Base-by-base conservation (phyloP, 2,329 filamentous ascomycete species). In the Penicillium oxalicum region DNA sequence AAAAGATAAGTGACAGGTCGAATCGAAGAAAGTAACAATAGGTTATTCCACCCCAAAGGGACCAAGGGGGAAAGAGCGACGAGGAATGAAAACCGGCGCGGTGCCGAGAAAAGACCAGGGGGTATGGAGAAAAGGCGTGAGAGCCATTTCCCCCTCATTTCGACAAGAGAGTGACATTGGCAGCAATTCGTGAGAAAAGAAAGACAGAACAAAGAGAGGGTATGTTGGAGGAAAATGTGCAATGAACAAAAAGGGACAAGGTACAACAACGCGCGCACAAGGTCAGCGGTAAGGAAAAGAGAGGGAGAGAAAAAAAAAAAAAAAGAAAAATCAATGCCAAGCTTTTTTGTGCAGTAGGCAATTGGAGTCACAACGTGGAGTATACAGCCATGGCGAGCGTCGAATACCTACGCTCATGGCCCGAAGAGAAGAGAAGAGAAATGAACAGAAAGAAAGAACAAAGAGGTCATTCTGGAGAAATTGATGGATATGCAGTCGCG, bases 101-200 rank as follows among this genome's bases (percentile, higher is more conserved):
- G 18, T 18, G 18, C 18, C 29, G 29, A 32, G 29, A 32, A 7
- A 11, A 32, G 11, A 32, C 7, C 4, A 11, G 29, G 29, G 29
- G 29, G 4, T 8, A 32, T 8, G 7, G 8, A 32, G 29, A 32
- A 11, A 7, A 4, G 29, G 29, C 18, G 4, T 8, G 29, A 32
- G 8, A 32, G 11, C 7, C 11, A 5, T 8, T 32, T 32, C 29
- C 11, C 11, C 11, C 29, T 11, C 29, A 8, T 32, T 47, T 40
- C 40, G 29, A 18, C 18, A n/a, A 60, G 58, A 32, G 56, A 60
- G 47, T 52, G 56, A 41, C 53, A 48, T 59, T 53, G 53, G 58
- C 53, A 48, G 36, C 52, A 54, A 47, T 51, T 11, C 43, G 38
- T 38, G 28, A 32, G 29, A 32, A 11, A 32, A 32, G 7, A 11